Base-by-base conservation (phyloP, 495 filamentous ascomycete species). In the Penicillium herquei region DNA sequence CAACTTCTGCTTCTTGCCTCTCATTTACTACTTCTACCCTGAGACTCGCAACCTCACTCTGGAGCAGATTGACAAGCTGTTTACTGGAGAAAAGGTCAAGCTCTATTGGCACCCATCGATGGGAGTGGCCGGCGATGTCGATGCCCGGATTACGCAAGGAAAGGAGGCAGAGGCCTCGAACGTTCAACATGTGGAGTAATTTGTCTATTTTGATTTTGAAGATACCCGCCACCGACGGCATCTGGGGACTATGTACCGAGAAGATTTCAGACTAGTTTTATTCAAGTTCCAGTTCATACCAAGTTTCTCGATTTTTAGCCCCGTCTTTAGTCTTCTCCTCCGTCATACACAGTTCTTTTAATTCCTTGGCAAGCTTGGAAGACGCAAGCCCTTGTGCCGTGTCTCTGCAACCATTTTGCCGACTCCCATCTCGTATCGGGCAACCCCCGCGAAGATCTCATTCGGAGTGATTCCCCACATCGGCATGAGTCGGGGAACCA, bases 11-110 rank as follows among this genome's bases (percentile, higher is more conserved):
- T 89, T 90, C 76, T 57, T 91, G 13, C 87, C 88, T 0, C 65
- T 88, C 53, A 86, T 91, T 64, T 90, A 83, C 73, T 83, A 88
- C 70, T 85, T 85, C 73, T 89, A 87, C 59, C 86, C 87, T 1
- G 86, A 88, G 66, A 86, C 85, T 0, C 79, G 79, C 11, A 70
- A 77, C 14, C 82, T 87, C 50, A 84, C 83, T 2, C 78, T 91
- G 21, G 88, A 91, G 57, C 86, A 90, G 64, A 87, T 90, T 50
- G 88, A 91, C 63, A 78, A 84, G 39, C 83, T 71, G 0, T 71
- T 71, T 46, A 71, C 66, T 0, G 64, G 66, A 13, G 62, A 64
- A 18, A 70, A 82, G 45, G 78, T 83, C 64, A 75, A 65, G 59
- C 65, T 84, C 43, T 56, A 71, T 40, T 71, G 69, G 69, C 58